Base-by-base conservation (phyloP, 345 rosid species). In the Lepidium didymum region DNA sequence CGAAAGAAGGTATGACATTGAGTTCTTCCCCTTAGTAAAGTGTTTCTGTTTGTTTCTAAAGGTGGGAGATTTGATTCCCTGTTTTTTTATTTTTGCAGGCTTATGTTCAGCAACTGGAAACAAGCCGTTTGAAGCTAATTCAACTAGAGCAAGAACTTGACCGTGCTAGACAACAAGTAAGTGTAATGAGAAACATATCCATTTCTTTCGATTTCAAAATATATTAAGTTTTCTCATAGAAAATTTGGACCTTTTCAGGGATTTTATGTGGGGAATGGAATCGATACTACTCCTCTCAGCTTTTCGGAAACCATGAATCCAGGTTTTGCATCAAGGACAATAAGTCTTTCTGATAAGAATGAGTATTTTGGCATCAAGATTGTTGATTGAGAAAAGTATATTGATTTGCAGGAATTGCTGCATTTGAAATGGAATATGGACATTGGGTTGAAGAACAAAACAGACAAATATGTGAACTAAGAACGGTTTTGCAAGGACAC, bases 51-150 rank as follows among this genome's bases (percentile, higher is more conserved):
- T 15, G 46, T 71, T 14, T 66, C 41, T 44, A 36, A 43, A 60
- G 14, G n/a, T 69, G 46, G 19, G 37, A 25, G 8, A 49, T 47
- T 64, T 71, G 46, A 34, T 10, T 74, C 0, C 53, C 0, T 66
- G 27, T 9, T 27, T 38, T n/a, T 4, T 10, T 21, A 1, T 43
- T 18, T 5, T 50, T 80, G 52, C 54, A 94, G 99, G 99, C 99
- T 45, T 94, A 94, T 75, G 97, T 94, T 70, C 92, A 89, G 72
- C 99, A 94, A 75, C 74, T 94, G 34, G 99, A 94, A 87, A 79
- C 85, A 64, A 94, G 99, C 75, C 81, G 99, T 27, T 46, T 89
- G 52, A 94, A 89, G 85, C 79, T 94, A 62, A 56, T 86, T 70
- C 95, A 91, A 42, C 15, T 94, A 81, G 97, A 94, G 77, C 95